phyloP scores from a whole-genome alignment of 208 protist genomes.

The Acanthamoeba healyi region DNA sequence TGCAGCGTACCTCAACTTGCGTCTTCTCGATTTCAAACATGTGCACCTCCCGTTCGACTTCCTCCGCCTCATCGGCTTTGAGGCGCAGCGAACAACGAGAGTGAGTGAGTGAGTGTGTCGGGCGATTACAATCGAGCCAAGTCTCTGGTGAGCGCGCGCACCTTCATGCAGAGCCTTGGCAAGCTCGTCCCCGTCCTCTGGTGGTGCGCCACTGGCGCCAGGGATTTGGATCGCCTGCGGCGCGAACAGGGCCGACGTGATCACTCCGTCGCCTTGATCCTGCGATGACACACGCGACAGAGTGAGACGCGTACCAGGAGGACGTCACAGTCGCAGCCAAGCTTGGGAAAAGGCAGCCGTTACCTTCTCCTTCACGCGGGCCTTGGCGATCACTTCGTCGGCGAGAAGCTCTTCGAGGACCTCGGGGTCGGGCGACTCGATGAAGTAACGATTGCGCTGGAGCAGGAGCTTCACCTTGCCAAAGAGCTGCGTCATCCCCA shows the following conservation, averaged over 20 bases:
- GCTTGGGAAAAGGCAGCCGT: too few relatives aligned
- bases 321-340: too few relatives aligned
- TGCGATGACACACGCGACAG: too few relatives aligned
- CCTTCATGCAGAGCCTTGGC: slow-evolving; percentile 13
- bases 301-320: background rate
- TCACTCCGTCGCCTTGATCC: background rate
- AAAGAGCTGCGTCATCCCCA: slow-evolving; percentile 81
- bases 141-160: background rate
- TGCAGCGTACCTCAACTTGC: slow-evolving; percentile 3
- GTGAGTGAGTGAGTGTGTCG: too few relatives aligned
- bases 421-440: slow-evolving; percentile 86
- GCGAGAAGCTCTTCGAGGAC: slow-evolving; percentile 81
- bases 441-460: slow-evolving; percentile 89
- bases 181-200: background rate
- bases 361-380: slow-evolving; percentile 66
- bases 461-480: slow-evolving; percentile 91
- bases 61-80: slow-evolving; percentile 48
- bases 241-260: slow-evolving; percentile 3
- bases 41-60: slow-evolving; percentile 15
- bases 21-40: slow-evolving; percentile 74
- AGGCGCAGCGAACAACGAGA: too few relatives aligned
- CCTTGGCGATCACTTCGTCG: slow-evolving; percentile 73
- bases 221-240: slow-evolving; percentile 56
- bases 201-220: background rate
- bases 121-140: background rate